phyloP scores from a whole-genome alignment of 257 asterid genomes.

The Salvia hispanica region DNA sequence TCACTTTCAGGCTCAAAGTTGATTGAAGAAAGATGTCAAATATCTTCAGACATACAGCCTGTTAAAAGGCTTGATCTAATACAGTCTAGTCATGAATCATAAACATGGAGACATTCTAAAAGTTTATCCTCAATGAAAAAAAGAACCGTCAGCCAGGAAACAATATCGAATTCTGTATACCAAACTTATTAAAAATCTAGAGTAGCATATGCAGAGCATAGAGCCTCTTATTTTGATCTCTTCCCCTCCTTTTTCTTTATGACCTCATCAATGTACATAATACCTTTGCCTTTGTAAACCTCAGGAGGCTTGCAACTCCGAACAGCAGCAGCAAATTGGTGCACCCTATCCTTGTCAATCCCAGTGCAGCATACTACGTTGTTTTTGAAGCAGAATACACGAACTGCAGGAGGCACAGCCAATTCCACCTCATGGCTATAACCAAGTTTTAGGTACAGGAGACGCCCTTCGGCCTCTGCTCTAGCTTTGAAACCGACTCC shows the following conservation, averaged over 20 bases:
- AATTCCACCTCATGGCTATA: conserved; percentile 34
- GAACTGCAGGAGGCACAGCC: conserved; percentile 27
- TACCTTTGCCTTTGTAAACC: conserved; percentile 34
- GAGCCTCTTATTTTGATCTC: conserved; percentile 25
- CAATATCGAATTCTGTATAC: background rate
- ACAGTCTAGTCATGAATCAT: too few species aligned
- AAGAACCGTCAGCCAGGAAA: background rate
- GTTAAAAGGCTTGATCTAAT: too few species aligned
- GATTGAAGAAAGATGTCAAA: too few species aligned
- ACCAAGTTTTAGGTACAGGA: conserved; percentile 31
- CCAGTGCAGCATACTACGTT: conserved; percentile 33
- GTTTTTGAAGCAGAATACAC: conserved; percentile 33
- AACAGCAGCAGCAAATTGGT: conserved; percentile 34
- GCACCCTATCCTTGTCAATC: conserved; percentile 34
- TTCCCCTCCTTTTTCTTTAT: conserved; percentile 34
- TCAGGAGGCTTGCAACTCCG: conserved; percentile 35
- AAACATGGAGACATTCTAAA: background rate
- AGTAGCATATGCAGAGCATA: background rate
- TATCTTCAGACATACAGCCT: too few species aligned
- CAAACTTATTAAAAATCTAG: background rate
- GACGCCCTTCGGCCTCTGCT: conserved; percentile 35
- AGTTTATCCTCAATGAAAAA: background rate
- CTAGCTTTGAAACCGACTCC: conserved; percentile 38
- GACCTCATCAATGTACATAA: conserved; percentile 35
- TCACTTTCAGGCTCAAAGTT: too few species aligned